A percentile compares a stretch with the other conserved stretches of the same genome.
Conservation (phyloP, 306 rosid species). For the Geum urbanum region DNA sequence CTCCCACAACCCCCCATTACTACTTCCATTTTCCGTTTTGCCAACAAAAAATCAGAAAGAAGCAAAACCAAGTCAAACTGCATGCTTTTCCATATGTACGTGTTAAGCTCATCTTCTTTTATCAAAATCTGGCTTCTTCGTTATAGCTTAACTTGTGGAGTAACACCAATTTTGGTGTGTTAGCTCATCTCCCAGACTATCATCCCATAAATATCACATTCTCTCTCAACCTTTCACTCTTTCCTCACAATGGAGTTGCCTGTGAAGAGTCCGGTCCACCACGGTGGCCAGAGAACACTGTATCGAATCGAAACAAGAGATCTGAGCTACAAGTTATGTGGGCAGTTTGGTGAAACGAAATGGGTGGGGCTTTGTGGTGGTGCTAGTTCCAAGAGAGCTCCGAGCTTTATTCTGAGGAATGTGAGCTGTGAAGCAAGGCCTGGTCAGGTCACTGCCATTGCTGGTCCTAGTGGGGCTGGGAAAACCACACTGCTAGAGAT, state of each 20-base stretch:
- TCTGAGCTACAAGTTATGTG: slow-evolving; percentile 57
- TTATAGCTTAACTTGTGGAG: slow-evolving; percentile 23
- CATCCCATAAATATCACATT: slow-evolving; percentile 34
- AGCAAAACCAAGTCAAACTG: slow-evolving; percentile 27
- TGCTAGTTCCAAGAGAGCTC: slow-evolving; percentile 31
- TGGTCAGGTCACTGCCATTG: slow-evolving; percentile 79
- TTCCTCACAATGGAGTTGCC: slow-evolving; percentile 27
- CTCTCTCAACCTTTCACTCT: slow-evolving; percentile 22
- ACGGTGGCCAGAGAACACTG: slow-evolving; percentile 36
- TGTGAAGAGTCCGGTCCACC: slow-evolving; percentile 55
- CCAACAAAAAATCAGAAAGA: slow-evolving; percentile 30
- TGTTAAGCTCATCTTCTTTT: slow-evolving; percentile 23
- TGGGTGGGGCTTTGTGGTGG: slow-evolving; percentile 38
- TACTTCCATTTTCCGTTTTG: neutral
- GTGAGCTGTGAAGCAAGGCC: slow-evolving; percentile 80
- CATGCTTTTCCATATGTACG: slow-evolving; percentile 2
- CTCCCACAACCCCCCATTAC: slow-evolving; percentile 16
- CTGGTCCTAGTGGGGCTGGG: slow-evolving; percentile 99
- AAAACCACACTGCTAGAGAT: slow-evolving; percentile 89
- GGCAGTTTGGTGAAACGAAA: slow-evolving; percentile 45
- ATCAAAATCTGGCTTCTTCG: slow-evolving; percentile 29
- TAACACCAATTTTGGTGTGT: slow-evolving; percentile 58
- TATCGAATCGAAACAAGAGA: slow-evolving; percentile 57
- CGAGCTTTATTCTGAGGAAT: slow-evolving; percentile 60
- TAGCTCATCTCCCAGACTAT: slow-evolving; percentile 65